phyloP scores from a whole-genome alignment of 768 basidiomycete species.

The Amanita muscaria region DNA sequence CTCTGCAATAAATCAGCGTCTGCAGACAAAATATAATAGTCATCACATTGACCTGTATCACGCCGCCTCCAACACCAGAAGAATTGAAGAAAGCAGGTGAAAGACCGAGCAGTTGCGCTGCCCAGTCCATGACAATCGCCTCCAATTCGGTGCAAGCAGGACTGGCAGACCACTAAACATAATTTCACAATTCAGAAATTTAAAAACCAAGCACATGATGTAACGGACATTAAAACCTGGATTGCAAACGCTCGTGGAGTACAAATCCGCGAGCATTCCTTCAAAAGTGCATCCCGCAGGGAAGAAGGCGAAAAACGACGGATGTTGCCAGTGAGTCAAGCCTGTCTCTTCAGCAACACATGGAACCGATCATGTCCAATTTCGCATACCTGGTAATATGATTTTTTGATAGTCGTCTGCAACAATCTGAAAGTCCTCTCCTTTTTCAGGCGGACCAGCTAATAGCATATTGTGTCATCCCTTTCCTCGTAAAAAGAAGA shows the following conservation, averaged over 20 bases:
- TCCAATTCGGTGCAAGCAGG: constrained; percentile 93
- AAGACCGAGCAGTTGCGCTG: constrained; percentile 73
- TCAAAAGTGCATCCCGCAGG: constrained; percentile 74
- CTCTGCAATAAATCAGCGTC: constrained; percentile 38
- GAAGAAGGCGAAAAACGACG: constrained; percentile 85
- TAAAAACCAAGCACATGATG: background rate
- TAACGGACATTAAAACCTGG: constrained; percentile 80
- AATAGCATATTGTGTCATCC: background rate
- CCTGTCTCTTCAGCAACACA: constrained; percentile 30
- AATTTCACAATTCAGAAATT: background rate
- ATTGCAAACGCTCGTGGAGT: constrained; percentile 62
- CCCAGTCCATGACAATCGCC: constrained; percentile 85
- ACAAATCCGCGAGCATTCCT: constrained; percentile 78
- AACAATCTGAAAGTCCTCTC: constrained; percentile 67
- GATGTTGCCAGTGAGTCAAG: constrained; percentile 88
- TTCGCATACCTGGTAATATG: constrained; percentile 71
- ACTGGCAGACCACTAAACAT: constrained; percentile 69
- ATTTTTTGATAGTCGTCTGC: constrained; percentile 70
- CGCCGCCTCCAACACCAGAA: constrained; percentile 70
- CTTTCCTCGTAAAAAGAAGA: too few relatives aligned
- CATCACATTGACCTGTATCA: constrained; percentile 51
- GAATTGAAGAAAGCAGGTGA: constrained; percentile 52
- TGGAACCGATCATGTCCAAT: background rate
- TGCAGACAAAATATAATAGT: background rate
- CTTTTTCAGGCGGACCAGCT: constrained; percentile 33